Evolutionary conservation across 495 filamentous ascomycete species (phyloP), one percentile per base, ranked within the genome.

Genomic region (Corynascus novoguineensis): DNA sequence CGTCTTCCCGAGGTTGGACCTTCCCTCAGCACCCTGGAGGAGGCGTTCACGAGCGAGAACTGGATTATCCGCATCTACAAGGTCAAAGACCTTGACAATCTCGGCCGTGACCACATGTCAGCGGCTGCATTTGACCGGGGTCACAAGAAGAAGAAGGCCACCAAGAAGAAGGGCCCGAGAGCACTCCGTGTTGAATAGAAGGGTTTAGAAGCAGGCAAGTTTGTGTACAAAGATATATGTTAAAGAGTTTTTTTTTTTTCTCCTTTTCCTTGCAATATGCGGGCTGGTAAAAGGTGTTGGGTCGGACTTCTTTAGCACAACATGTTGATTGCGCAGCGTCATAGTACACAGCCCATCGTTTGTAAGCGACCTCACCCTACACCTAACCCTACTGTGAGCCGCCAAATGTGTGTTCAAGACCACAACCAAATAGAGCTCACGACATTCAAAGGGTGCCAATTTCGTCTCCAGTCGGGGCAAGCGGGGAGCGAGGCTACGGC

Each of bases 21-120:
- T 12, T 80, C 86, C 55, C 87, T 99, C 50, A 89, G 83, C 71
- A 92, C 85, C 17, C 70, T 99, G 37, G 95, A 97, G 67, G 95
- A 99, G 72, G 95, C 95, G 2, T 99, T 92, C 74, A 99, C 95
- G 41, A 95, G 89, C 63, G 95, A 99, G 80, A 99, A 99, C 79
- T 99, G 95, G 95, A 99, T 99, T 69, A 97, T 99, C 69, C 80
- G 95, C 50, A 97, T 99, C 69, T 99, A 95, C 79, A 99, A 99
- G 78, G 95, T 99, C 67, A 99, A 99, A 75, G 91, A 95, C 63
- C 85, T 97, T 34, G 95, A 99, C 73, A 97, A 97, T 66, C 75
- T 99, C 49, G 93, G 90, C 27, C 82, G 95, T 66, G 90, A 95
- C 64, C 93, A 97, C 72, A 82, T 78, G 28, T 83, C 82, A 50